phyloP scores from a whole-genome alignment of 2,329 filamentous ascomycete genomes.

The Aspergillus amoenus region DNA sequence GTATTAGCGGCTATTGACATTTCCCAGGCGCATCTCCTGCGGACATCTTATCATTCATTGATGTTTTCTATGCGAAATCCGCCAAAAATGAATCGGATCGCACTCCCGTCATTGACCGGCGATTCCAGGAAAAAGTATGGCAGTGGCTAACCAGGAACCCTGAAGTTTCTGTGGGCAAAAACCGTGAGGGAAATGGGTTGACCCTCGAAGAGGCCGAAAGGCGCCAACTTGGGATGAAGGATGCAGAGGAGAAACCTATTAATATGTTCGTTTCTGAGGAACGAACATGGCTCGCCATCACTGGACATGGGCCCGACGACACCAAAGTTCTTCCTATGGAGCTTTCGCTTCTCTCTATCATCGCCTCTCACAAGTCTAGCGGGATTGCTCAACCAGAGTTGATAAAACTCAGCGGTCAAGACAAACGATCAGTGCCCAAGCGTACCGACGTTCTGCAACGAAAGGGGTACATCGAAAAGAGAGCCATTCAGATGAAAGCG shows the following conservation, averaged over 20 bases:
- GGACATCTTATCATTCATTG: slow-evolving; percentile 36
- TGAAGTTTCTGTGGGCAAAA: slow-evolving; percentile 53
- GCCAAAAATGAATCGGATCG: slow-evolving; percentile 19
- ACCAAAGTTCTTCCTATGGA: slow-evolving; percentile 55
- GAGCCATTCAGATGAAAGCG: slow-evolving; percentile 47
- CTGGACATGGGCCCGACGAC: slow-evolving; percentile 59
- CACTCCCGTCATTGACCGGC: slow-evolving; percentile 45
- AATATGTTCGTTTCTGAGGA: slow-evolving; percentile 55
- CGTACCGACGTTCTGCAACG: slow-evolving; percentile 57
- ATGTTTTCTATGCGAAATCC: slow-evolving; percentile 35
- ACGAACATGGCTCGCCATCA: slow-evolving; percentile 59
- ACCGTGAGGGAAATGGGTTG: slow-evolving; percentile 42
- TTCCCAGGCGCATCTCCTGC: slow-evolving; percentile 34
- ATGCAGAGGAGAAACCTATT: slow-evolving; percentile 10
- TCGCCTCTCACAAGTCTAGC: slow-evolving; percentile 53
- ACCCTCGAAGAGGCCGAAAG: slow-evolving; percentile 42
- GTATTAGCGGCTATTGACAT: not conserved
- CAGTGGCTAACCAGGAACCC: slow-evolving; percentile 56
- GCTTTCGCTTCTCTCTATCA: slow-evolving; percentile 58
- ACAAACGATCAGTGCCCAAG: slow-evolving; percentile 64
- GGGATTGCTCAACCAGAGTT: slow-evolving; percentile 61
- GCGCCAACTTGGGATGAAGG: slow-evolving; percentile 4
- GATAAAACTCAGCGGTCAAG: slow-evolving; percentile 56
- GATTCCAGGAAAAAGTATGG: slow-evolving; percentile 57
- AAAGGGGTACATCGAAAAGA: slow-evolving; percentile 64